Percentiles rank a stretch among this genome's conserved stretches.
phyloP scores from a whole-genome alignment of 495 filamentous ascomycete genomes.

The Parmelia sp. region DNA sequence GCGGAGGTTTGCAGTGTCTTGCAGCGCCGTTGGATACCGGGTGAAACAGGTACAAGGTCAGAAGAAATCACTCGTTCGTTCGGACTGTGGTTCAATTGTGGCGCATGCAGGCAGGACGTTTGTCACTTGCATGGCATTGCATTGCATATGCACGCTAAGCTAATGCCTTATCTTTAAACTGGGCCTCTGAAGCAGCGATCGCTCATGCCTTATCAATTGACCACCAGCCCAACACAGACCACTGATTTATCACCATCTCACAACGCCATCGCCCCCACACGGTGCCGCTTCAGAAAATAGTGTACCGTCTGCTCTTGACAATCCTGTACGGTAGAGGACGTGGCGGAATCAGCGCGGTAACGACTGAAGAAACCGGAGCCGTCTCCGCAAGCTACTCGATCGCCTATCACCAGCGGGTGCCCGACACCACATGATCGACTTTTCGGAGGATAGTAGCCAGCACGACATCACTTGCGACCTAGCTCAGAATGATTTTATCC shows the following conservation, averaged over 20 bases:
- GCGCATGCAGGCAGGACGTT: constrained; percentile 8
- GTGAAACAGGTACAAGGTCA: not conserved
- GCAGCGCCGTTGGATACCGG: constrained; percentile 9
- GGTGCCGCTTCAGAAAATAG: no score
- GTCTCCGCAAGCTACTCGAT: not conserved
- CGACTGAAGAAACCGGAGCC: not conserved
- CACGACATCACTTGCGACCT: no score
- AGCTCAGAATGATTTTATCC: no score
- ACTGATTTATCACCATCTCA: not conserved
- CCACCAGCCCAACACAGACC: not conserved
- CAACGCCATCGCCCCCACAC: no score
- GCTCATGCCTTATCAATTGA: not conserved
- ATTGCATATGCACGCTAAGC: not conserved
- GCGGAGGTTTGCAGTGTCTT: not conserved
- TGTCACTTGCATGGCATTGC: constrained; percentile 9
- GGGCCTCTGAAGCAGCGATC: not conserved
- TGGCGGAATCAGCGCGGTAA: not conserved
- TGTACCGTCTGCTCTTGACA: not conserved
- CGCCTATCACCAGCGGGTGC: not conserved
- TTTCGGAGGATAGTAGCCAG: no score
- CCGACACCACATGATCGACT: not conserved
- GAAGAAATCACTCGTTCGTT: not conserved
- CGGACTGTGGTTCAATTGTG: constrained; percentile 3
- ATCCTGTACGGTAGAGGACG: not conserved
- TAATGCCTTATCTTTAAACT: not conserved